Conservation (phyloP, 768 basidiomycete genomes). For the Coprinellus micaceus region DNA sequence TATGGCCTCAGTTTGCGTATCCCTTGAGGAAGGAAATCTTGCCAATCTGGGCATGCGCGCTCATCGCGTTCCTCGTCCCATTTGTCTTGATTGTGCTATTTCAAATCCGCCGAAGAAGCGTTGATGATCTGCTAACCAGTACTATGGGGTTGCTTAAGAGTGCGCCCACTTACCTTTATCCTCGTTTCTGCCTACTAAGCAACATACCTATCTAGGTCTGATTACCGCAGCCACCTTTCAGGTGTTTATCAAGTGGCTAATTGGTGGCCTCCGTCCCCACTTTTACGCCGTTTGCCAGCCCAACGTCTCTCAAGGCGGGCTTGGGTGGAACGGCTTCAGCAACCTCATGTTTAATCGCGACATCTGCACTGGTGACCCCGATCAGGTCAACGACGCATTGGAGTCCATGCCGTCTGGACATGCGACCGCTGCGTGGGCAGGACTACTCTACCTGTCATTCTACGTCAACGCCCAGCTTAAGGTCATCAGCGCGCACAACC, state of each 20-base stretch:
- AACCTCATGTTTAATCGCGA: slow-evolving; percentile 48
- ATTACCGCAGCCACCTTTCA: slow-evolving; percentile 31
- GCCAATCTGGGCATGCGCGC: slow-evolving; percentile 50
- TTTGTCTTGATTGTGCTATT: slow-evolving; percentile 55
- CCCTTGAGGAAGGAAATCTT: slow-evolving; percentile 49
- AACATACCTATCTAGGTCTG: slow-evolving; percentile 17
- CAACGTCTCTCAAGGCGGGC: slow-evolving; percentile 25
- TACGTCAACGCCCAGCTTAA: slow-evolving; percentile 57
- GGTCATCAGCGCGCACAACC: slow-evolving; percentile 55
- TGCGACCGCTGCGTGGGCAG: slow-evolving; percentile 55
- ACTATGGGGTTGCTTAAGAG: slow-evolving; percentile 53
- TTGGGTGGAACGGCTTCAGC: slow-evolving; percentile 43
- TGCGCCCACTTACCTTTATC: slow-evolving; percentile 24
- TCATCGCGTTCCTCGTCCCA: slow-evolving; percentile 52
- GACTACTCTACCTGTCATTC: slow-evolving; percentile 42
- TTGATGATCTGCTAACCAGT: slow-evolving; percentile 45
- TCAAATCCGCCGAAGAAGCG: slow-evolving; percentile 45
- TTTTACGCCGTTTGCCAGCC: slow-evolving; percentile 53
- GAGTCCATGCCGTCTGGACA: slow-evolving; percentile 58
- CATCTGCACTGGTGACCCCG: slow-evolving; percentile 53
- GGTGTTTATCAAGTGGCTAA: slow-evolving; percentile 56
- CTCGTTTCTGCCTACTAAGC: neutral
- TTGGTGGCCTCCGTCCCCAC: slow-evolving; percentile 48
- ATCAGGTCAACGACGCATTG: slow-evolving; percentile 53
- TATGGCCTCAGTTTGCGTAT: slow-evolving; percentile 52